A percentile compares a stretch with the other conserved stretches of the same genome.
These are phyloP conservation scores for Austropuccinia psidii DNA, from an alignment of 1,284 basidiomycete species.

Conservation along the genomic window DNA sequence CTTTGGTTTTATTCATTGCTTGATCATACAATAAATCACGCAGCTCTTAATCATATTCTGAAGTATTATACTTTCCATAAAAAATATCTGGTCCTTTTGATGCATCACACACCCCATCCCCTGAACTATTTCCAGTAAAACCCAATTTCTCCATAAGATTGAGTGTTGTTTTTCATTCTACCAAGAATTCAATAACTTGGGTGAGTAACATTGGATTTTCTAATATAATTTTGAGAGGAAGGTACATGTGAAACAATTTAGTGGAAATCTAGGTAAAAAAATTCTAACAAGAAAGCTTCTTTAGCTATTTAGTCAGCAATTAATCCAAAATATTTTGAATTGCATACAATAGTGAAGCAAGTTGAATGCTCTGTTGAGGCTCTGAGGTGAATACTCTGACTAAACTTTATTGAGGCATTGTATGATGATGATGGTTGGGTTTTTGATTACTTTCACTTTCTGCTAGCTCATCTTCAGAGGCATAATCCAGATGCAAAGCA, in stretches of 20 bases:
- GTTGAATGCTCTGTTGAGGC: conserved; percentile 9
- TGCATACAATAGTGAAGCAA: conserved; percentile 18
- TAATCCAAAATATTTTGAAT: not conserved
- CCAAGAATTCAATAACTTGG: conserved; percentile 16
- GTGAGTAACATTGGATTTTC: not conserved
- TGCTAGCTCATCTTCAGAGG: conserved; percentile 25
- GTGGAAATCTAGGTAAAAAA: conserved; percentile 23
- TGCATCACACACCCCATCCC: not conserved
- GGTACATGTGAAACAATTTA: conserved; percentile 26
- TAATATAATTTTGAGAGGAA: not conserved
- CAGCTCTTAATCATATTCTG: conserved; percentile 20
- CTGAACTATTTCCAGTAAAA: conserved; percentile 41
- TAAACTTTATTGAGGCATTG: not conserved
- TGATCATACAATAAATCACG: conserved; percentile 15
- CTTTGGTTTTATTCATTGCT: not conserved
- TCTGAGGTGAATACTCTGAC: conserved; percentile 23
- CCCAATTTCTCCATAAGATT: conserved; percentile 43
- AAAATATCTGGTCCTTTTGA: too few relatives aligned
- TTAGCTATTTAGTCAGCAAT: not conserved
- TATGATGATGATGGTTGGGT: not conserved
- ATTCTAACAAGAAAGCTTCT: not conserved
- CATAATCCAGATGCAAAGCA: conserved; percentile 25
- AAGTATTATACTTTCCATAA: not conserved
- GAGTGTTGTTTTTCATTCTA: conserved; percentile 23
- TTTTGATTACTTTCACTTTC: not conserved